Evolutionary conservation across 2,329 filamentous ascomycete genomes (phyloP), one percentile per base, ranked within the genome.

Genomic region (Nothopassalora personata): DNA sequence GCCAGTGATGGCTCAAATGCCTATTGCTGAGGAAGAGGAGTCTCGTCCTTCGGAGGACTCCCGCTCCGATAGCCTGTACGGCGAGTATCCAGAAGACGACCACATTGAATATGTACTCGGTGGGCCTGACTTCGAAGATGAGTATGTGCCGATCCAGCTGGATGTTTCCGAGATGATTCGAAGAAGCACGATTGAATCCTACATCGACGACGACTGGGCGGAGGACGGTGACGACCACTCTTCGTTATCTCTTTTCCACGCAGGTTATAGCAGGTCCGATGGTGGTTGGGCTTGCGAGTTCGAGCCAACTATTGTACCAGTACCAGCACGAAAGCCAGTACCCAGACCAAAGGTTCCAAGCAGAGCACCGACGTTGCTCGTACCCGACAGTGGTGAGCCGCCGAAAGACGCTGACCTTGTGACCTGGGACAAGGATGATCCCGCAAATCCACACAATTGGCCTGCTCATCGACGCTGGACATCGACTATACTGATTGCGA

Each of bases 361-460:
- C 39, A 47, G 57, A 43, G 49, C 46, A 28, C 53, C 57, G 18
- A 62, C 60, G 18, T n/a, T 53, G n/a, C 45, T 53, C 18, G 56
- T 57, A 30, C 34, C 56, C 15, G 34, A 54, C 5, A 34, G 36
- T 3, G 51, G 15, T 15, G 48, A 57, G 28, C 49, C 58, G 13
- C 33, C 54, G 15, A 46, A 57, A 54, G 62, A 61, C 15, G 49
- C 68, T 71, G 34, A 74, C 73, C 19, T 77, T 23, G 74, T 78
- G 1, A 72, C 72, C 2, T 79, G 76, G 75, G 74, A 77, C 53
- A 66, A 72, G 9, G 66, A 76, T 13, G 76, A 79, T 56, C 74
- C 72, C 5, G 67, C 64, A 15, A 77, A 78, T 52, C 76, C 76
- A 2, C 74, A 75, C 55, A 77, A 64, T 23, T 77, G 75, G 75